phyloP scores from a whole-genome alignment of 1,284 basidiomycete genomes.

The Marasmius oreades region DNA sequence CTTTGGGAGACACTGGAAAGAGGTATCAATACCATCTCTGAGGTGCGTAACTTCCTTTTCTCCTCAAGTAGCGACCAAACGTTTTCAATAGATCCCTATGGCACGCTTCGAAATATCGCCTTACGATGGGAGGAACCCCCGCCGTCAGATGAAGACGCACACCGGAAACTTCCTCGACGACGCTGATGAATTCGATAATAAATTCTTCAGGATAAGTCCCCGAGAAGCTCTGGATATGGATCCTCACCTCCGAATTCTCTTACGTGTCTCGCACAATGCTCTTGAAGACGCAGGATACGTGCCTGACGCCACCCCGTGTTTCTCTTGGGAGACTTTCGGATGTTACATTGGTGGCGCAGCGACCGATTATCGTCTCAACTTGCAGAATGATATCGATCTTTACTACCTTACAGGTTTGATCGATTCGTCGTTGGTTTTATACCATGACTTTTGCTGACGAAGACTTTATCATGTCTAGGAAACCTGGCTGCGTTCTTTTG shows the following conservation, averaged over 20 bases:
- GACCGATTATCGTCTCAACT: constrained; percentile 63
- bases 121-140: constrained; percentile 28
- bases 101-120: constrained; percentile 49
- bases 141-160: constrained; percentile 44
- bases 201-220: constrained; percentile 68
- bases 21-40: no score
- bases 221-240: constrained; percentile 71
- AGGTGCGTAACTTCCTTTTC: no score
- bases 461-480: no score
- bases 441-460: no score
- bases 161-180: constrained; percentile 62
- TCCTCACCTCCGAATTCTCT: constrained; percentile 65
- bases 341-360: constrained; percentile 66
- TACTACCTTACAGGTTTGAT: constrained; percentile 70
- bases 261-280: constrained; percentile 63
- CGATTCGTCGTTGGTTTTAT: background rate
- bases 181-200: constrained; percentile 59
- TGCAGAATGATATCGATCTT: constrained; percentile 57
- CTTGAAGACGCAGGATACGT: constrained; percentile 68
- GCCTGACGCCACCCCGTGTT: constrained; percentile 49
- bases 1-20: no score
- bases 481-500: constrained; percentile 65
- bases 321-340: constrained; percentile 50
- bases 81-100: constrained; percentile 52
- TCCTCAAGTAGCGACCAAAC: no score